Conservation (phyloP, 257 asterid genomes). For the Anisodus tanguticus region DNA sequence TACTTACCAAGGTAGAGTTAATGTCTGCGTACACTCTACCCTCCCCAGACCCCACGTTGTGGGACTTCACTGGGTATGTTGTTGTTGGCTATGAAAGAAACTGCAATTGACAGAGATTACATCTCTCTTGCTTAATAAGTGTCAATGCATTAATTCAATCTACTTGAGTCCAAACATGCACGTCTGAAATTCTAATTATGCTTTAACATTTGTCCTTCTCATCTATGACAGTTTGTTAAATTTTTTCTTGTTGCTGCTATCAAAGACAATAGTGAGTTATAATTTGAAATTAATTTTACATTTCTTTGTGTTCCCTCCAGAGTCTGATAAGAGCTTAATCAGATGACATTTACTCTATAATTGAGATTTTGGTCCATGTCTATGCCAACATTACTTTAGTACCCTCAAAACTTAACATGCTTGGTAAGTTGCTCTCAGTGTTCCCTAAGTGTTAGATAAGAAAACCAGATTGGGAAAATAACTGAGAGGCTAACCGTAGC, state of each 20-base stretch:
- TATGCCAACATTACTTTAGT: neutral
- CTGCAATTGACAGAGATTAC: neutral
- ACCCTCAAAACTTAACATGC: conserved; percentile 7
- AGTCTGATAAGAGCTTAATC: neutral
- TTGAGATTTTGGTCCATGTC: conserved; percentile 5
- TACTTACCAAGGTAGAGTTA: too few species aligned
- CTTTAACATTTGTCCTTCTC: neutral
- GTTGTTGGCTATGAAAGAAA: neutral
- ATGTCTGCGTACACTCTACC: too few species aligned
- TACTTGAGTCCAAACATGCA: neutral
- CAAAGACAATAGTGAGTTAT: neutral
- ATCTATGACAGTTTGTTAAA: neutral
- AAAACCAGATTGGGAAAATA: neutral
- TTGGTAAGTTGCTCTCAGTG: neutral
- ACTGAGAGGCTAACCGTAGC: neutral
- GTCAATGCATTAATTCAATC: conserved; percentile 5
- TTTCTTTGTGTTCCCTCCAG: neutral
- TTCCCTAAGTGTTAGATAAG: neutral
- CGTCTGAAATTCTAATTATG: neutral
- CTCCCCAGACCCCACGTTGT: too few species aligned
- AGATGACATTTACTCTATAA: neutral
- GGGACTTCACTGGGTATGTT: too few species aligned
- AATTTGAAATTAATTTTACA: neutral
- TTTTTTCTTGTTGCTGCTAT: neutral
- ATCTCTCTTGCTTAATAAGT: neutral